Conservation (phyloP, 1,284 basidiomycete genomes). For the Irpex sp. region DNA sequence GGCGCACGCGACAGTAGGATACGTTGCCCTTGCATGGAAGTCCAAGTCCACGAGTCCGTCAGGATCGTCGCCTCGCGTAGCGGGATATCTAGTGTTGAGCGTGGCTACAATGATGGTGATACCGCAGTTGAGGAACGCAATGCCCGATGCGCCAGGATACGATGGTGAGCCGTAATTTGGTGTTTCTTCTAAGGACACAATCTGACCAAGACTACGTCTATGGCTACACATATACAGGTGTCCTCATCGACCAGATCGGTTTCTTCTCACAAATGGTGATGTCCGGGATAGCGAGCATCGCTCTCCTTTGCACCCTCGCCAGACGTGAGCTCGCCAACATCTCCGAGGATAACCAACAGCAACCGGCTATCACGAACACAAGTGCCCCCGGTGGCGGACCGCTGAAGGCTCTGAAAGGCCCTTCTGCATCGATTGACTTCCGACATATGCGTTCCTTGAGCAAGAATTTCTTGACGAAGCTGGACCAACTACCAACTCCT, state of each 20-base stretch:
- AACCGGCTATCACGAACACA: conserved; percentile 13
- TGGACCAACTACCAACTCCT: conserved; percentile 13
- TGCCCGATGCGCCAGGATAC: conserved; percentile 56
- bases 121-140: conserved; percentile 48
- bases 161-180: conserved; percentile 34
- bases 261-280: conserved; percentile 58
- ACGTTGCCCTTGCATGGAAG: conserved; percentile 40
- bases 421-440: conserved; percentile 17
- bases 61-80: conserved; percentile 18
- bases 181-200: neutral
- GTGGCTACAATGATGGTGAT: conserved; percentile 42
- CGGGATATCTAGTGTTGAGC: conserved; percentile 37
- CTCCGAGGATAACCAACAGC: conserved; percentile 2
- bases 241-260: conserved; percentile 51
- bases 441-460: conserved; percentile 13
- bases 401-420: conserved; percentile 18
- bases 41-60: conserved; percentile 27
- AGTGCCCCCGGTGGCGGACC: conserved; percentile 17
- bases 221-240: conserved; percentile 28
- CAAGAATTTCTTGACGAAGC: conserved; percentile 8
- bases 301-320: conserved; percentile 40
- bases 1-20: conserved; percentile 44
- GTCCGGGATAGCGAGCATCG: conserved; percentile 35
- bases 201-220: neutral
- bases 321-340: conserved; percentile 35